Conservation (phyloP, 1,284 basidiomycete genomes). For the Ceratobasidium sp. region DNA sequence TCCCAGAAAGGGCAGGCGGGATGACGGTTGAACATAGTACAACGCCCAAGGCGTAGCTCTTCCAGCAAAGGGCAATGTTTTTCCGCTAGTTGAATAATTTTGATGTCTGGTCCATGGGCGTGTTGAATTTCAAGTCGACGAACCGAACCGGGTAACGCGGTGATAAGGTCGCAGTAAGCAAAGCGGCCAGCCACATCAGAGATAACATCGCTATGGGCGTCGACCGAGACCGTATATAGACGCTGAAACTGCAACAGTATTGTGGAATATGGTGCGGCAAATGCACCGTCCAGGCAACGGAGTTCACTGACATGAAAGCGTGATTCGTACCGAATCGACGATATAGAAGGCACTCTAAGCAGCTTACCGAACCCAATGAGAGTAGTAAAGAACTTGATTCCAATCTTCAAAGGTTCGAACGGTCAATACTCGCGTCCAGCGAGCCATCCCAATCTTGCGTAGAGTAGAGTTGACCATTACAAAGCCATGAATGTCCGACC, state of each 20-base stretch:
- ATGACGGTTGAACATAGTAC: slow-evolving; percentile 31
- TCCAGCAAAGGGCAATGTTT: slow-evolving; percentile 11
- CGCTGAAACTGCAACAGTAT: background rate
- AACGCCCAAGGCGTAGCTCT: slow-evolving; percentile 23
- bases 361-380: slow-evolving; percentile 3
- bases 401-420: slow-evolving; percentile 20
- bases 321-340: background rate
- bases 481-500: slow-evolving; percentile 21
- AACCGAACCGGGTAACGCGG: slow-evolving; percentile 14
- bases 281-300: slow-evolving; percentile 18
- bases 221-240: background rate
- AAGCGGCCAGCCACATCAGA: background rate
- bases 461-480: background rate
- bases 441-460: slow-evolving; percentile 4
- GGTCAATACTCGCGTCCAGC: slow-evolving; percentile 24
- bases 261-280: background rate
- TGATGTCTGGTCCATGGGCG: slow-evolving; percentile 24
- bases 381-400: background rate
- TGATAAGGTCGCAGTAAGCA: slow-evolving; percentile 15
- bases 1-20: slow-evolving; percentile 38
- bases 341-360: background rate
- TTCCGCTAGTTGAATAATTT: slow-evolving; percentile 3
- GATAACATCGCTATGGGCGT: slow-evolving; percentile 14
- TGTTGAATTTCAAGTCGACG: slow-evolving; percentile 4
- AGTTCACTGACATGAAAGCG: slow-evolving; percentile 16